Evolutionary conservation across 495 filamentous ascomycete genomes (phyloP), one percentile per base, ranked within the genome.

Genomic region (Neurospora sp.): DNA sequence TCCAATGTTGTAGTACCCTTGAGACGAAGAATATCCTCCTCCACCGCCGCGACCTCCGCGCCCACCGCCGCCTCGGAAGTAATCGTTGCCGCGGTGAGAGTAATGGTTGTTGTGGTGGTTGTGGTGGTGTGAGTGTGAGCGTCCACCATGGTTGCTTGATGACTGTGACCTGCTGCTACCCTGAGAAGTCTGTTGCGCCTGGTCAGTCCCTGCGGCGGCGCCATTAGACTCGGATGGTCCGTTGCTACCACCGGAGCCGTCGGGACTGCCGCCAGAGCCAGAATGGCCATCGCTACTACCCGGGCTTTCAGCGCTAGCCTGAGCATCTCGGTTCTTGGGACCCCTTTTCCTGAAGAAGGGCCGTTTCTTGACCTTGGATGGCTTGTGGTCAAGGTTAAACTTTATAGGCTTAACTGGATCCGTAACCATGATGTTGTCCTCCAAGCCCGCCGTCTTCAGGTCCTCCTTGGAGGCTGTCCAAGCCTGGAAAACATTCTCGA

Each of bases 401-500:
- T 87, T 79, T 41, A 91, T 91, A 69, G 80, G 83, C 73, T 87
- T 85, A 42, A 91, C 72, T 6, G 90, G 88, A 41, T 87, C 80
- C 69, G 89, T 87, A 73, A 84, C 86, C 76, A 91, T 88, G 42
- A 82, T 72, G 27, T 82, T 79, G 0, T 84, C 87, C 0, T 76
- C 79, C 5, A 92, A 78, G 0, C 88, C 87, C 5, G 88, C 74
- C 5, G 83, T 78, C 70, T 84, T 82, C 77, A 86, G 85, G 74
- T 87, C 84, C 18, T 86, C 83, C 16, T 83, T 81, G 0, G 81
- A 78, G 41, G 91, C 83, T 14, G 87, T 89, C 86, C 89, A 92
- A 0, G 88, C 86, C 75, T 92, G 91, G 75, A 90, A 92, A 31
- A 91, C 77, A 37, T 87, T 82, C 79, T 90, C 87, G 31, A 82